Base-by-base conservation (phyloP, 106 monocot genomes). In the Dioscorea alata region DNA sequence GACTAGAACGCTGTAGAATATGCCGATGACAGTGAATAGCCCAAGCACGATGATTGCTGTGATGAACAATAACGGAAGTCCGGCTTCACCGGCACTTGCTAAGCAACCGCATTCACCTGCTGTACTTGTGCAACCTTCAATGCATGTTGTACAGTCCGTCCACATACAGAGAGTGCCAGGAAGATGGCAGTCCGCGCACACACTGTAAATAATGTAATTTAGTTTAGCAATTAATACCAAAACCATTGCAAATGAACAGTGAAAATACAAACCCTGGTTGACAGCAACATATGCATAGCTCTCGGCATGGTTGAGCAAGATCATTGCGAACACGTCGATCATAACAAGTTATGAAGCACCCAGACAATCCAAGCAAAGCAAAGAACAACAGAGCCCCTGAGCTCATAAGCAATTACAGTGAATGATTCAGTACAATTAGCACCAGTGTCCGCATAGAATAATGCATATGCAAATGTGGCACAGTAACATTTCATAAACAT, bases 151-250 rank as follows among this genome's bases (percentile, higher is more conserved):
- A 52, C 92, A 97, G 61, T 92, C 97, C 4, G 92, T 92, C 97
- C 89, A 92, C 89, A 92, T 86, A 68, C 92, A 97, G 8, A 89
- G 84, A 0, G 97, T 92, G 23, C 97, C 92, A 15, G 92, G 92
- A 19, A 92, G 64, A 85, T 97, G 92, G 69, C 92, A 92, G 48
- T 92, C 92, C 60, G 82, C 87, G 72, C 87, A 86, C 75, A 84
- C 77, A 50, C 87, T 87, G 65, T 31, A 33, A 73, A 13, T 21
- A 48, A 48, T 54, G 19, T 13, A 54, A 54, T 10, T 42, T 42
- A 34, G 4, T 13, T 54, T 18, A 54, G 54, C 13, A 54, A 16
- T 13, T 14, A 19, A 54, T 54, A 18, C 9, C 18, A 54, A 54
- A 16, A 54, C 19, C 19, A 54, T 54, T 18, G 12, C 54, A 54